Conservation (phyloP, 345 rosid species). For the Aurinia saxatilis region DNA sequence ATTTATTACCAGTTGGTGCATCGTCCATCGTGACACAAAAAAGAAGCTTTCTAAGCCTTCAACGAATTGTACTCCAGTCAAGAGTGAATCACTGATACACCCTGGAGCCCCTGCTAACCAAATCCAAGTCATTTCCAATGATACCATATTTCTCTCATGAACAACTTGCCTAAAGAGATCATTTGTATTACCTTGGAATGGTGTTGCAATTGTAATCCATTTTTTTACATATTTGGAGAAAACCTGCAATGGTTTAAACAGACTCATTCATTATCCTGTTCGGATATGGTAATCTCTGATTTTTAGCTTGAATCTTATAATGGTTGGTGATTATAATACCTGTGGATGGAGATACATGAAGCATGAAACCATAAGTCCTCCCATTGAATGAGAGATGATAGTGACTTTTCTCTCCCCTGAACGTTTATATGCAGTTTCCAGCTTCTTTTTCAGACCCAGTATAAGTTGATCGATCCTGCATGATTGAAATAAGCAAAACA, state of each 20-base stretch:
- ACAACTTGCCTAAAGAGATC: neutral
- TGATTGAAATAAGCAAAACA: conserved; percentile 1
- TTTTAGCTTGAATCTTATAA: neutral
- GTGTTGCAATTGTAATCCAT: conserved; percentile 86
- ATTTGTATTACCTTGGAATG: conserved; percentile 64
- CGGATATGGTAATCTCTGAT: neutral
- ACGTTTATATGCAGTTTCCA: conserved; percentile 67
- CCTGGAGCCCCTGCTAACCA: conserved; percentile 78
- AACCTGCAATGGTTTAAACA: conserved; percentile 39
- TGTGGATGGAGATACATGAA: conserved; percentile 64
- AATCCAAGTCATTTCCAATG: neutral
- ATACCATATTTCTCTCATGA: neutral
- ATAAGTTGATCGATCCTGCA: conserved; percentile 55
- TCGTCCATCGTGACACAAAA: conserved; percentile 84
- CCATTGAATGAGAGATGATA: conserved; percentile 88
- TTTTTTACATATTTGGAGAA: conserved; percentile 68
- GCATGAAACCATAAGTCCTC: conserved; percentile 68
- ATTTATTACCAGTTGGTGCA: conserved; percentile 83
- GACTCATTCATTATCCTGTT: neutral
- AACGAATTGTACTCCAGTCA: conserved; percentile 88
- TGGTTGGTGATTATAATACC: conserved; percentile 32
- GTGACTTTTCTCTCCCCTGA: conserved; percentile 69
- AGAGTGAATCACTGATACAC: conserved; percentile 74
- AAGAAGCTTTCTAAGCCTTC: conserved; percentile 84
- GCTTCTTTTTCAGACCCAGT: conserved; percentile 55